A percentile compares a stretch with the other conserved stretches of the same genome.
Conservation (phyloP, 1,284 basidiomycete species). For the Microbotryomycetes sp. region DNA sequence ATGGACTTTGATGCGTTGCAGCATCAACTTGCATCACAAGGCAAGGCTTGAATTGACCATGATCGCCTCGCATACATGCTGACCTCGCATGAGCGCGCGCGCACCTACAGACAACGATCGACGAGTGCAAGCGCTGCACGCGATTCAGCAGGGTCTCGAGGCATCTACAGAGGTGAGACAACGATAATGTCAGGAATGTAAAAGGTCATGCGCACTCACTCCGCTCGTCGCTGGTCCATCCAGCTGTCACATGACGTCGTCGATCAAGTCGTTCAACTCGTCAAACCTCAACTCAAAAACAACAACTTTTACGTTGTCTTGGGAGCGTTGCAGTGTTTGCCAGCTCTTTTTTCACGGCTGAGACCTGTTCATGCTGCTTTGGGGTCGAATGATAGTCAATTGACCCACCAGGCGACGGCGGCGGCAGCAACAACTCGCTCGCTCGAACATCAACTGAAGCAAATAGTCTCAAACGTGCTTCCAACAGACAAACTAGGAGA, state of each 20-base stretch:
- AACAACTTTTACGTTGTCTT: constrained; percentile 64
- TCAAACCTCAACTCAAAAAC: constrained; percentile 68
- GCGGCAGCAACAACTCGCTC: too few relatives aligned
- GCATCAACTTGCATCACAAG: background rate
- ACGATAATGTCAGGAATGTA: background rate
- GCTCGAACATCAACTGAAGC: constrained; percentile 50
- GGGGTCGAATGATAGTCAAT: background rate
- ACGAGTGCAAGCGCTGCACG: background rate
- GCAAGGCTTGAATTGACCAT: background rate
- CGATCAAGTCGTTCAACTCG: constrained; percentile 57
- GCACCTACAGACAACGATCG: background rate
- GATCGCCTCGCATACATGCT: background rate
- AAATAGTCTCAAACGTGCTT: constrained; percentile 60
- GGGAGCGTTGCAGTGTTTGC: constrained; percentile 39
- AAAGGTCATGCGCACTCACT: background rate
- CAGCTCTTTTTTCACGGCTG: constrained; percentile 33
- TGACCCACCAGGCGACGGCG: background rate
- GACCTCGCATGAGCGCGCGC: background rate
- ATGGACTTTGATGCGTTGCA: background rate
- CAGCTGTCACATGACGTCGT: constrained; percentile 56
- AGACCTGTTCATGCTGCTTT: background rate
- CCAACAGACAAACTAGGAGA: constrained; percentile 77
- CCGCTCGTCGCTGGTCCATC: background rate
- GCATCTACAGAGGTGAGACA: background rate
- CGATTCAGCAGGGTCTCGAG: background rate